phyloP scores from a whole-genome alignment of 2,329 filamentous ascomycete genomes.

The Phoma sp. region DNA sequence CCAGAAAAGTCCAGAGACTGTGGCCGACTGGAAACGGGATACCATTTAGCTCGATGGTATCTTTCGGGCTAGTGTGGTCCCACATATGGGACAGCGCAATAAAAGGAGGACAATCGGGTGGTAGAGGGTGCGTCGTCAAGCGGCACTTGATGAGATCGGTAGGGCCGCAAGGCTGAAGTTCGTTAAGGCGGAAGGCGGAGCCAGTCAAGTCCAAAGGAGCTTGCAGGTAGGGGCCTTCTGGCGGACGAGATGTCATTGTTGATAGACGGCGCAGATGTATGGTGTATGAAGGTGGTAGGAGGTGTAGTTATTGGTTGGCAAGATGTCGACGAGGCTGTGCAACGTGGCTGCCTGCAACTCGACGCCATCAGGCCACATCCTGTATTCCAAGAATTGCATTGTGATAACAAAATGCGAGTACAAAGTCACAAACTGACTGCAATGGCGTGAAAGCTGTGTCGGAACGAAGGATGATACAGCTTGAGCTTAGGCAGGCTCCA shows the following conservation, averaged over 20 bases:
- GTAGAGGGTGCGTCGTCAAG: neutral
- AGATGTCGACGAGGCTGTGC: neutral
- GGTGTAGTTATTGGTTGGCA: neutral
- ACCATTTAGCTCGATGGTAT: neutral
- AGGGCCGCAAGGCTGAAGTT: neutral
- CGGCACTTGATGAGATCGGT: neutral
- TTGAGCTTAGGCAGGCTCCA: too few relatives aligned
- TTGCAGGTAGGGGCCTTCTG: neutral
- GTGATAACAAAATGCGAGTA: too few relatives aligned
- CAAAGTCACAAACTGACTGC: too few relatives aligned
- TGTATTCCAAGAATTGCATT: too few relatives aligned
- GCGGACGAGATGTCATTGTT: neutral
- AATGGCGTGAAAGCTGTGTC: too few relatives aligned
- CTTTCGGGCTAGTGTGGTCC: neutral
- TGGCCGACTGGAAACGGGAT: neutral
- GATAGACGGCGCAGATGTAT: neutral
- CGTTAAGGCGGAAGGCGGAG: neutral
- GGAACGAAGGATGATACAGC: too few relatives aligned
- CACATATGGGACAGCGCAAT: constrained; percentile 1
- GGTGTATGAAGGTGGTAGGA: neutral
- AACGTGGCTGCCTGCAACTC: neutral
- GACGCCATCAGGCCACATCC: too few relatives aligned
- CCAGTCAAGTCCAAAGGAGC: neutral
- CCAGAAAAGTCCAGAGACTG: neutral
- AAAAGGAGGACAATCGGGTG: neutral